Base-by-base conservation (phyloP, 768 basidiomycete species). In the Macrocybe gigantea region DNA sequence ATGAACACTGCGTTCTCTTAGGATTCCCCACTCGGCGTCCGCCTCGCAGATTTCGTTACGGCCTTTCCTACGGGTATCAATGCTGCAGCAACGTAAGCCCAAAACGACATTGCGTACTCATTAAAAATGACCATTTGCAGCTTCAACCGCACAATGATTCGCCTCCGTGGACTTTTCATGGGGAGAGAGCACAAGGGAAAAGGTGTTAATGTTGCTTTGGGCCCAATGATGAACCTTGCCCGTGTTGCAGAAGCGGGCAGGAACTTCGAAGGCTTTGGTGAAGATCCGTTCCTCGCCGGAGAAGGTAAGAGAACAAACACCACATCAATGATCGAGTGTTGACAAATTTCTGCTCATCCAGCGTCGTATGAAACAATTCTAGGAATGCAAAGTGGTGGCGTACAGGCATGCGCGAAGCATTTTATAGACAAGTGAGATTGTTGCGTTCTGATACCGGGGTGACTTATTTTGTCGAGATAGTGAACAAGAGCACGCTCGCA, bases 261-360 rank as follows among this genome's bases (percentile, higher is more conserved):
- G 15, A 86, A 88, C 61, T 91, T 84, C 78, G 88, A 91, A 68
- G 85, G 85, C 14, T 88, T 86, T 46, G 87, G 88, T 14, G 85
- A 74, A 7, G 88, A 90, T 57, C 89, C 88, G 0, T 90, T 78
- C 65, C 66, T 91, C 5, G 54, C 73, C 22, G 86, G 88, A 11
- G 84, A 83, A 58, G 56, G 54, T 53, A 38, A 10, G 14, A 13
- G 13, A 10, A 31, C 4, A 9, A 22, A 22, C 22, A 22, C 4
- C 22, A 22, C 22, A 22, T 22, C 22, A 22, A 22, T 22, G 22
- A 22, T 4, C 22, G 4, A 22, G 22, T 22, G 4, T 22, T 22
- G 22, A 22, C 22, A 22, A 4, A 22, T 22, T 22, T 2, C 4
- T 1, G 10, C 10, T 2, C 11, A 5, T 10, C 8, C 12, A 47